Percentiles rank a stretch among this genome's conserved stretches.
Evolutionary conservation across 1,139 yeast genomes (phyloP).

Genomic region (Scheffersomyces quercinus): DNA sequence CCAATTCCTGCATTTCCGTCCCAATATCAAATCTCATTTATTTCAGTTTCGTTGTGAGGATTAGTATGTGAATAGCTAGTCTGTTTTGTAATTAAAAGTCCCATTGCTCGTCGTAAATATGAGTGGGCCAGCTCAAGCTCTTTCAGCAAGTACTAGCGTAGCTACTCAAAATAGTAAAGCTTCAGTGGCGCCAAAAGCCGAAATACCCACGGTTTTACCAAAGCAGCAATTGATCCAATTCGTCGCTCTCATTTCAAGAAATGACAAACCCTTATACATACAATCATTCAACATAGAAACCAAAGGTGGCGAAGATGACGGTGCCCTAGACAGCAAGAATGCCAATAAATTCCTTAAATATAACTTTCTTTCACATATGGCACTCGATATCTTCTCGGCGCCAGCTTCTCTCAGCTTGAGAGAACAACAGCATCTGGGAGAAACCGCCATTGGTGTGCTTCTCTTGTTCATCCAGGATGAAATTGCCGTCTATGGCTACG

Average conservation of each 20-base stretch:
- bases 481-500: constrained; percentile 60
- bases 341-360: constrained; percentile 55
- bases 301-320: constrained; percentile 28
- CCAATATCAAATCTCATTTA: no score
- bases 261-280: constrained; percentile 60
- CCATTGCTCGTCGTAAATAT: no score
- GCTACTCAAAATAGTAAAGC: no score
- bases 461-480: constrained; percentile 63
- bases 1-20: no score
- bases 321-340: constrained; percentile 14
- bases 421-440: constrained; percentile 35
- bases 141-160: no score
- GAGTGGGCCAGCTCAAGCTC: no score
- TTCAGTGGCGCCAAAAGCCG: no score
- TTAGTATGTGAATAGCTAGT: no score
- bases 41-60: no score
- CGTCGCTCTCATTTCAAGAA: constrained; percentile 55
- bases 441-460: constrained; percentile 28
- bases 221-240: constrained; percentile 31
- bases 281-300: constrained; percentile 54
- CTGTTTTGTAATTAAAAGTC: no score
- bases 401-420: constrained; percentile 44
- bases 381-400: constrained; percentile 60
- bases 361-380: constrained; percentile 67
- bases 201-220: background rate